Percentiles rank a stretch among this genome's conserved stretches.
Conservation (phyloP, 495 filamentous ascomycete genomes). For the Hypomontagnella monticulosa region DNA sequence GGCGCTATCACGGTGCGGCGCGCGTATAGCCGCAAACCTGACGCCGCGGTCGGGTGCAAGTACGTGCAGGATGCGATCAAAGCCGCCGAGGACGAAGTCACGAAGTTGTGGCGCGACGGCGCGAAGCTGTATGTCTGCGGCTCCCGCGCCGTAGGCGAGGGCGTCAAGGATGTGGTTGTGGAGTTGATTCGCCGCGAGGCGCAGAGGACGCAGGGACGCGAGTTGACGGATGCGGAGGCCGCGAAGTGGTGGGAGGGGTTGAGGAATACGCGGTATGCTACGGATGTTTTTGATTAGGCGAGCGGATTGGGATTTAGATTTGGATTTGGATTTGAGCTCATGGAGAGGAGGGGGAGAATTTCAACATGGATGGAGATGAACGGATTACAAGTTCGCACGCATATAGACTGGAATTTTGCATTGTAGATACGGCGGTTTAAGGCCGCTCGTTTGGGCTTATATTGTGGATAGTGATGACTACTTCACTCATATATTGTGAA, state of each 20-base stretch:
- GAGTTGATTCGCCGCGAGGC: conserved; percentile 60
- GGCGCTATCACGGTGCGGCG: conserved; percentile 68
- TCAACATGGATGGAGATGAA: neutral
- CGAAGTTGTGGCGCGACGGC: conserved; percentile 63
- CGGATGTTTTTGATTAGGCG: conserved; percentile 70
- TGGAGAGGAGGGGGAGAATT: neutral
- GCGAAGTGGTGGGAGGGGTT: conserved; percentile 66
- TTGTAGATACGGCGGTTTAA: no score
- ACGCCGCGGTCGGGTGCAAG: conserved; percentile 51
- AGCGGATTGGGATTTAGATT: neutral
- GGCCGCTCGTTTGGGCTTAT: no score
- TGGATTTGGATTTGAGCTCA: neutral
- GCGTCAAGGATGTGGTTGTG: conserved; percentile 57
- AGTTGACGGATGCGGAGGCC: conserved; percentile 51
- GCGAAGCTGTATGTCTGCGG: conserved; percentile 77
- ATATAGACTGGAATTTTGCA: conserved; percentile 1
- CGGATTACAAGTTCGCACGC: neutral
- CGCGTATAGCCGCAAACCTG: conserved; percentile 60
- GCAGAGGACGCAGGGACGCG: conserved; percentile 45
- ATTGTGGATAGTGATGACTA: no score
- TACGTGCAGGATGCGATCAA: conserved; percentile 73
- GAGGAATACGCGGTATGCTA: conserved; percentile 70
- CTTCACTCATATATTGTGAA: no score
- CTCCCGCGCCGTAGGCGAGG: conserved; percentile 67
- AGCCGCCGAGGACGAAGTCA: conserved; percentile 60